Conservation (phyloP, 2,329 filamentous ascomycete genomes). For the Xylariaceae sp. region DNA sequence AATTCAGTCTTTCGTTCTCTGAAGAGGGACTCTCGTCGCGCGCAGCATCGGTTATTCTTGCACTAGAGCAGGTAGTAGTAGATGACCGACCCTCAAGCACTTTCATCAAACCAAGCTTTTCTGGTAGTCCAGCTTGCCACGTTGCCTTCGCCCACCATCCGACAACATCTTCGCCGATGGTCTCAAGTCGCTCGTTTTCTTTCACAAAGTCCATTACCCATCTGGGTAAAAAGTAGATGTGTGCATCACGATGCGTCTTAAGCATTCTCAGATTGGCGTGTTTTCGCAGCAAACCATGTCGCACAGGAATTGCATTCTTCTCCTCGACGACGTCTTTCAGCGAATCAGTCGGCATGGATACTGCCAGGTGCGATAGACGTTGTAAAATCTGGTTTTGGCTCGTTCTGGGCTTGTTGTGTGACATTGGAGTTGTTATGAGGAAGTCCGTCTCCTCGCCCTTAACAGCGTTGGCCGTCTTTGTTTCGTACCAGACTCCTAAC, state of each 20-base stretch:
- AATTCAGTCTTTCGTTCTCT: constrained; percentile 17
- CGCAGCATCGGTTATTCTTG: constrained; percentile 15
- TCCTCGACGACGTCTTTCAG: constrained; percentile 80
- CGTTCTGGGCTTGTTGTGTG: constrained; percentile 54
- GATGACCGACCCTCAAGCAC: constrained; percentile 53
- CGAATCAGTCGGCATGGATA: constrained; percentile 84
- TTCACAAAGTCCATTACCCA: constrained; percentile 87
- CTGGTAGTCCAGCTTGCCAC: constrained; percentile 79
- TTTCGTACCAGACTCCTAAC: constrained; percentile 88
- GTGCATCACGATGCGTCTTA: constrained; percentile 82
- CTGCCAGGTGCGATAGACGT: constrained; percentile 74
- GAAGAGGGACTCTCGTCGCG: constrained; percentile 15
- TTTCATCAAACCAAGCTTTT: constrained; percentile 71
- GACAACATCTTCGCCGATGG: constrained; percentile 84
- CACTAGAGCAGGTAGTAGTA: constrained; percentile 38
- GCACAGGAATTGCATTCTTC: constrained; percentile 68
- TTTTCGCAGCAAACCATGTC: constrained; percentile 71
- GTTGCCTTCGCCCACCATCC: constrained; percentile 94
- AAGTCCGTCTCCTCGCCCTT: constrained; percentile 95
- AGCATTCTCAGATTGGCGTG: constrained; percentile 77
- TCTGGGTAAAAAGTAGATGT: constrained; percentile 89
- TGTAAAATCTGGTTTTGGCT: constrained; percentile 64
- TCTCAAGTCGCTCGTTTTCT: constrained; percentile 78
- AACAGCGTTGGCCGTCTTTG: constrained; percentile 68
- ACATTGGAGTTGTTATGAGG: constrained; percentile 71